These are phyloP conservation scores for Epichloe gansuensis DNA, from an alignment of 2,329 filamentous ascomycete genomes.

Conservation along the genomic window DNA sequence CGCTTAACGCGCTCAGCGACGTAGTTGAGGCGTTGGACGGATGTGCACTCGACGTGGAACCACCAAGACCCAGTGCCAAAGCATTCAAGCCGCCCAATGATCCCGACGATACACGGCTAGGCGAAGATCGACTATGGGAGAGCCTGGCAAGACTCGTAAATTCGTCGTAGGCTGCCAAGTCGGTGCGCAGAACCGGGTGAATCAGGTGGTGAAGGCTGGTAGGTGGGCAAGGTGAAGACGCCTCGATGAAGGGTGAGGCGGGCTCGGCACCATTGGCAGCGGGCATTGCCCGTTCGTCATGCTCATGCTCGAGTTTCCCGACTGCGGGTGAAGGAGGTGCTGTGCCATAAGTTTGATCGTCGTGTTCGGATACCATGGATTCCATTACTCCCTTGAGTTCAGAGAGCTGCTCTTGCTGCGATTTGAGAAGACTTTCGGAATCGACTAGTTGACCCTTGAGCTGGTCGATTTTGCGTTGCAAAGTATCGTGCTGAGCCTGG, in stretches of 20 bases:
- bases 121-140: constrained; percentile 46
- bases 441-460: constrained; percentile 75
- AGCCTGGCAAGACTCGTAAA: constrained; percentile 65
- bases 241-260: constrained; percentile 28
- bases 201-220: constrained; percentile 73
- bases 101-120: constrained; percentile 53
- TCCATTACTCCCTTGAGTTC: constrained; percentile 91
- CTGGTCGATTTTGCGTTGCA: constrained; percentile 78
- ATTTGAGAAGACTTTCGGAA: constrained; percentile 71
- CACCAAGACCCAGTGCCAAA: constrained; percentile 31
- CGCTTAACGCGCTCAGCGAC: constrained; percentile 34
- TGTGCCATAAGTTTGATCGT: constrained; percentile 59
- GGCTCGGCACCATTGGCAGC: constrained; percentile 16
- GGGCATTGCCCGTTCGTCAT: constrained; percentile 25
- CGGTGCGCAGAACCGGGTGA: constrained; percentile 69
- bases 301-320: constrained; percentile 50
- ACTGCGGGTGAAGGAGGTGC: constrained; percentile 72
- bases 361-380: constrained; percentile 60
- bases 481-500: constrained; percentile 65
- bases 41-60: constrained; percentile 32
- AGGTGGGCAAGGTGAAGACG: constrained; percentile 41
- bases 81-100: constrained; percentile 42
- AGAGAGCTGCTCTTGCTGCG: constrained; percentile 82
- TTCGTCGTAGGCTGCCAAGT: constrained; percentile 70
- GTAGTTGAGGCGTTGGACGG: constrained; percentile 47